A percentile compares a stretch with the other conserved stretches of the same genome.
These are phyloP conservation scores for Roridomyces roridus DNA, from an alignment of 768 basidiomycete species.

Conservation along the genomic window DNA sequence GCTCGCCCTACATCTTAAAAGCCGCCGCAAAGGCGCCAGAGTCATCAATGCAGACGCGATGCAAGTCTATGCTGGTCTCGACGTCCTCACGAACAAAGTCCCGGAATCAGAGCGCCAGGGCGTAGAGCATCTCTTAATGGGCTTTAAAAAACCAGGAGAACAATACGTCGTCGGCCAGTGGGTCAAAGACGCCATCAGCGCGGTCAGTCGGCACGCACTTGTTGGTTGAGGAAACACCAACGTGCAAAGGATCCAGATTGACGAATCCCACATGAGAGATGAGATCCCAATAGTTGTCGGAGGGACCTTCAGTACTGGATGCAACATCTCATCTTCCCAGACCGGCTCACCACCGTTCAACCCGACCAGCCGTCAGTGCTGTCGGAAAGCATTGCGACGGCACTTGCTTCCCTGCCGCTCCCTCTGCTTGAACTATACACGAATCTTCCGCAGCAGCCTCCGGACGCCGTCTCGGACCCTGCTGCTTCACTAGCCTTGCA, in stretches of 20 bases:
- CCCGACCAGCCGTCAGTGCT: constrained; percentile 17
- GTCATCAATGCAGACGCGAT: constrained; percentile 97
- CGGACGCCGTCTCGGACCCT: constrained; percentile 60
- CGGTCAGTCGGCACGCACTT: constrained; percentile 55
- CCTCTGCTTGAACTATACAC: constrained; percentile 57
- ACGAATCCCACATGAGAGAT: constrained; percentile 65
- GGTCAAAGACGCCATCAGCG: constrained; percentile 79
- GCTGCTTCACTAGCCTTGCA: constrained; percentile 69
- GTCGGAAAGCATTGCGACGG: constrained; percentile 46
- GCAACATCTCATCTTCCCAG: constrained; percentile 92
- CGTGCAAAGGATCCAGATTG: constrained; percentile 62
- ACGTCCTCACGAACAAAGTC: constrained; percentile 95
- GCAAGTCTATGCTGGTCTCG: constrained; percentile 93
- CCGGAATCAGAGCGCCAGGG: constrained; percentile 76
- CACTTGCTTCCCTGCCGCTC: constrained; percentile 51
- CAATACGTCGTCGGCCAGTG: constrained; percentile 90
- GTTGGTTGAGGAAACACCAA: not conserved
- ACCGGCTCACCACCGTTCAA: constrained; percentile 55
- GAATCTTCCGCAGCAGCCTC: constrained; percentile 63
- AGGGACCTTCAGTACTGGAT: constrained; percentile 98
- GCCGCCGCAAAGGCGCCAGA: constrained; percentile 65
- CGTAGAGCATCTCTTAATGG: constrained; percentile 89
- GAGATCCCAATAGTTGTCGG: constrained; percentile 91
- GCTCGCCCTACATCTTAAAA: constrained; percentile 67
- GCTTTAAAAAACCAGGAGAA: constrained; percentile 83